phyloP scores from a whole-genome alignment of 495 filamentous ascomycete species.

The Podospora bellae-mahoneyi region DNA sequence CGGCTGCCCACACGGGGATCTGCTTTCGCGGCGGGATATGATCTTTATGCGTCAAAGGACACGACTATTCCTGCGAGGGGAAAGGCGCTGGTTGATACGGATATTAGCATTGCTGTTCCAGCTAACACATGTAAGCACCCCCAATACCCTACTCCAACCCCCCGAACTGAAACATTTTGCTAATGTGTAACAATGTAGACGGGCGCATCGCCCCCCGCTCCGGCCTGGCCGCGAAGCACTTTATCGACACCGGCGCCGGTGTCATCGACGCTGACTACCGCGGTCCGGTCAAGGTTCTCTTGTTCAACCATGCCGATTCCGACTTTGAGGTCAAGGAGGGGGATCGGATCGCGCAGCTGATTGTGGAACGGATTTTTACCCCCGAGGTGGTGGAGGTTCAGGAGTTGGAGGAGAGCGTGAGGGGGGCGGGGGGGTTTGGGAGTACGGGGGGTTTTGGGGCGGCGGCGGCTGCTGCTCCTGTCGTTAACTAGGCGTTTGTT shows the following conservation, averaged over 20 bases:
- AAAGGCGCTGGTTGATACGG: conserved; percentile 84
- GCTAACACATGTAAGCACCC: conserved; percentile 71
- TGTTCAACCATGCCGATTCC: conserved; percentile 84
- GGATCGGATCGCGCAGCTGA: conserved; percentile 87
- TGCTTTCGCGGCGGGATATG: conserved; percentile 88
- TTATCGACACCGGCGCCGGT: conserved; percentile 90
- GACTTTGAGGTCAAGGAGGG: conserved; percentile 83
- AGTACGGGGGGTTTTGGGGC: conserved; percentile 64
- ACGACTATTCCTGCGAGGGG: conserved; percentile 76
- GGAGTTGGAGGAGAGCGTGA: conserved; percentile 82
- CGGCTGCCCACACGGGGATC: conserved; percentile 81
- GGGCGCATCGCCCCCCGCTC: conserved; percentile 89
- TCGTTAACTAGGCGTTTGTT: no score
- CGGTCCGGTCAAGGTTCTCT: conserved; percentile 85
- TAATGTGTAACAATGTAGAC: conserved; percentile 49
- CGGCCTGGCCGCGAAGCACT: conserved; percentile 87
- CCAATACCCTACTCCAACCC: neutral
- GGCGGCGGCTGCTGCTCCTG: neutral
- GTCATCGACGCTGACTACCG: conserved; percentile 98
- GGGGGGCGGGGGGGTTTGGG: conserved; percentile 90
- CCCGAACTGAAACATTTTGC: neutral
- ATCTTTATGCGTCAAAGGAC: conserved; percentile 72
- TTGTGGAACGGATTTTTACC: conserved; percentile 89
- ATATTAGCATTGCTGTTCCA: conserved; percentile 82
- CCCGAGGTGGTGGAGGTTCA: conserved; percentile 85